These are phyloP conservation scores for Nyssa sinensis DNA, from an alignment of 148 eudicot genomes.

Conservation along the genomic window DNA sequence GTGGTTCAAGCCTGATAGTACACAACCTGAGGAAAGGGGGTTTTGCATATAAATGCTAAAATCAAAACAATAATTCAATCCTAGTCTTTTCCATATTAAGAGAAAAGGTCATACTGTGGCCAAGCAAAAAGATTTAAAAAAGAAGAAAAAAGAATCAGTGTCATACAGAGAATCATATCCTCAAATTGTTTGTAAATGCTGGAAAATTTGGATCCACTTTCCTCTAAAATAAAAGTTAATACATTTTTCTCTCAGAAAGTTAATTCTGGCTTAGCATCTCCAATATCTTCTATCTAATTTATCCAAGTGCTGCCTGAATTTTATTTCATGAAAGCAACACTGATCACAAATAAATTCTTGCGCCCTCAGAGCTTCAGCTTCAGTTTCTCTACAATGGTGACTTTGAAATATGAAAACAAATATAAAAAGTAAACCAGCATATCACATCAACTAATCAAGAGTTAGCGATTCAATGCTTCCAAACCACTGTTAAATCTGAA, in stretches of 20 bases:
- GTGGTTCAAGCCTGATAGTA: too few relatives aligned
- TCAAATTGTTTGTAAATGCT: neutral
- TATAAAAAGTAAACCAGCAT: neutral
- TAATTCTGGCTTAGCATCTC: neutral
- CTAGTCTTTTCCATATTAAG: too few relatives aligned
- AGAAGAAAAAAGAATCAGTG: neutral
- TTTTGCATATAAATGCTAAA: too few relatives aligned
- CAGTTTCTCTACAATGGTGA: neutral
- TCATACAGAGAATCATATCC: neutral
- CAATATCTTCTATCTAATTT: neutral
- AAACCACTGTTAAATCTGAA: slow-evolving; percentile 48
- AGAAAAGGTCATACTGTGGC: neutral
- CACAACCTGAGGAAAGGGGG: too few relatives aligned
- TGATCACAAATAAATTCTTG: neutral
- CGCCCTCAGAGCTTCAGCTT: neutral
- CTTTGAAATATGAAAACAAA: neutral
- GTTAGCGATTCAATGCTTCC: neutral
- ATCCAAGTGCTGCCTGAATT: neutral
- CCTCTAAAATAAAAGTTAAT: neutral
- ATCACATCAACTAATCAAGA: neutral
- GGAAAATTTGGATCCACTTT: neutral
- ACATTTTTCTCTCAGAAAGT: neutral
- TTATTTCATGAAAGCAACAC: neutral
- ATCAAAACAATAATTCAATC: too few relatives aligned
- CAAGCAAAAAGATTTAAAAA: neutral